Base-by-base conservation (phyloP, 164 flowering plant genomes). In the Echeveria elegans region DNA sequence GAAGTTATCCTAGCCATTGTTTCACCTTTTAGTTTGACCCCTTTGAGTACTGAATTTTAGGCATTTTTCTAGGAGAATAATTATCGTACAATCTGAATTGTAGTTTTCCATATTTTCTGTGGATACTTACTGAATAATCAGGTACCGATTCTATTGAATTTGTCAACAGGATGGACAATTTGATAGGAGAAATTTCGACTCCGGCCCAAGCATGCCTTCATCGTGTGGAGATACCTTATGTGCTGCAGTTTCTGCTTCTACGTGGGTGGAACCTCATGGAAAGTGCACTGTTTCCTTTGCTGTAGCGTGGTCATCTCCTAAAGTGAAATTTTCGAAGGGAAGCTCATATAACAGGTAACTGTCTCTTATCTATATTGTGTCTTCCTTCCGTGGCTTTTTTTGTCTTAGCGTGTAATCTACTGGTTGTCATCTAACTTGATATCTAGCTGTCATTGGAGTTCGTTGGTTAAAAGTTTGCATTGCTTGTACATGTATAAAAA, bases 261-360 rank as follows among this genome's bases (percentile, higher is more conserved):
- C 96, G 32, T 89, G 97, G 96, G 92, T 91, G 32, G 97, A 89
- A 78, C 90, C 97, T 72, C 92, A 89, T 85, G 97, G 96, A 71
- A 91, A 79, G 72, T 85, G 94, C 77, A 91, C 97, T 53, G 75
- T 91, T 47, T 82, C 97, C 66, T 91, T 91, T 77, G 77, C 89
- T 75, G 72, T 91, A 47, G 86, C 92, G 8, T 91, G 97, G 97
- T 82, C 96, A 63, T 89, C 96, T 21, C 97, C 97, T 21, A 89
- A 83, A 83, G 75, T 91, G 28, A 91, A 85, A 74, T 91, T 91
- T 78, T 67, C 32, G 18, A 91, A 91, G 73, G 97, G 97, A 59
- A 79, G 81, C 65, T 72, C 85, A 19, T 91, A 87, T 70, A 69
- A 80, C 73, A 87, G 97, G 97, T 91, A 78, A 72, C 26, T 18